These are phyloP conservation scores for Astragalus membranaceus DNA, from an alignment of 306 rosid genomes.

Conservation along the genomic window DNA sequence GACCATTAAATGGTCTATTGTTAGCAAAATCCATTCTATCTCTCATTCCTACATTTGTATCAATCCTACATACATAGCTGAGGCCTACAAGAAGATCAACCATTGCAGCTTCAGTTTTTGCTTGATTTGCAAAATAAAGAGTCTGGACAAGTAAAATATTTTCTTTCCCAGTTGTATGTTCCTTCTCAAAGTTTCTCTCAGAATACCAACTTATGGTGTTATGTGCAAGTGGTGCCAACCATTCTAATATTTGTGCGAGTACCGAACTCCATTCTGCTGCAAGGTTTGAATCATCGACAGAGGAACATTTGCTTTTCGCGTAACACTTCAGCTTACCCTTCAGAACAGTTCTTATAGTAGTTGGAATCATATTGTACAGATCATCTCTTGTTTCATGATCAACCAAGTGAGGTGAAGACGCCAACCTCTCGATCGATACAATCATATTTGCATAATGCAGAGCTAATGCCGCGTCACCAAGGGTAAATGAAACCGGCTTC, in stretches of 20 bases:
- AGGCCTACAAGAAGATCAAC: constrained; percentile 81
- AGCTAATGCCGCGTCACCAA: constrained; percentile 62
- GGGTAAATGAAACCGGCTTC: constrained; percentile 47
- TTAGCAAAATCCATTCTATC: constrained; percentile 26
- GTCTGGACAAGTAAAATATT: constrained; percentile 67
- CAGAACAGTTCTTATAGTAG: constrained; percentile 39
- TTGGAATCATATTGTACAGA: constrained; percentile 69
- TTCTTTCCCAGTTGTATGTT: constrained; percentile 24
- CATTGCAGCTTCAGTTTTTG: constrained; percentile 70
- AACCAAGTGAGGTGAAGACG: constrained; percentile 51
- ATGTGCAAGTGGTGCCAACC: constrained; percentile 84
- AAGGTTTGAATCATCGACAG: constrained; percentile 38
- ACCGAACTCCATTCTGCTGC: constrained; percentile 47
- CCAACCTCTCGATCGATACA: constrained; percentile 54
- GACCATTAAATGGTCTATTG: constrained; percentile 17
- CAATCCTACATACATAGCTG: constrained; percentile 48
- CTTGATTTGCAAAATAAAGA: constrained; percentile 67
- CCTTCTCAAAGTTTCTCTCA: constrained; percentile 68
- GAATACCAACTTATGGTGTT: constrained; percentile 78
- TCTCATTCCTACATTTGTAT: constrained; percentile 20
- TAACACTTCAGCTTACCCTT: constrained; percentile 51
- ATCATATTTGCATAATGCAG: constrained; percentile 77
- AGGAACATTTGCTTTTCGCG: constrained; percentile 25
- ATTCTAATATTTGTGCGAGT: constrained; percentile 43
- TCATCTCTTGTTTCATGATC: constrained; percentile 56